Conservation (phyloP, 1,284 basidiomycete species). For the Coniferiporia weirii region DNA sequence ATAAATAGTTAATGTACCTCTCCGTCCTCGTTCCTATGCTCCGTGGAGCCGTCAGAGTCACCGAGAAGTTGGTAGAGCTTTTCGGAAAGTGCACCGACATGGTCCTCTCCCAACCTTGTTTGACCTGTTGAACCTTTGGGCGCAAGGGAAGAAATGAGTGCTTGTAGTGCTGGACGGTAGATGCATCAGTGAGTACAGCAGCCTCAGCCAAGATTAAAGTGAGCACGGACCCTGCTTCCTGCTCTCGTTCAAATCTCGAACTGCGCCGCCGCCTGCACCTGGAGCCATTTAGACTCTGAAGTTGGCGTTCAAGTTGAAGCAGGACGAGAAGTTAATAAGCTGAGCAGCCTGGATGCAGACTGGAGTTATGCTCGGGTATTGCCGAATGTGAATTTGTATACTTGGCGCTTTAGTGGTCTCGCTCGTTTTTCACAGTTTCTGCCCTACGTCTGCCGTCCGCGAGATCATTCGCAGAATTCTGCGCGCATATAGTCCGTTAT, state of each 20-base stretch:
- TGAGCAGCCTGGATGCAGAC: background rate
- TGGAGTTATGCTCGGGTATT: background rate
- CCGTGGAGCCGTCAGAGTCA: constrained; percentile 33
- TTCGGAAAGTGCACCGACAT: constrained; percentile 49
- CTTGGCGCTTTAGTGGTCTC: background rate
- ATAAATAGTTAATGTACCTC: constrained; percentile 44
- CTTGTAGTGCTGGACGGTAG: constrained; percentile 41
- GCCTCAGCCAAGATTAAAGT: background rate
- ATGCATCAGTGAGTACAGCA: constrained; percentile 7
- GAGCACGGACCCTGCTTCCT: constrained; percentile 5
- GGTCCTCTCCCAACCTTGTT: constrained; percentile 41
- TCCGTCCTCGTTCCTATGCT: constrained; percentile 47
- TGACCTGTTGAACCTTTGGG: constrained; percentile 30
- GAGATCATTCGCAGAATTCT: background rate
- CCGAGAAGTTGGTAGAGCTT: constrained; percentile 60
- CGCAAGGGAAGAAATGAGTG: constrained; percentile 44
- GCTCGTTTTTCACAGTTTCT: background rate
- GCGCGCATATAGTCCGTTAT: constrained; percentile 1
- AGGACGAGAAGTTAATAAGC: background rate
- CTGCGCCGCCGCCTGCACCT: background rate
- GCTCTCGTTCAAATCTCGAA: constrained; percentile 7
- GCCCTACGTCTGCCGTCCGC: background rate
- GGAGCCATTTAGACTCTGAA: background rate
- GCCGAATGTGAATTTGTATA: background rate
- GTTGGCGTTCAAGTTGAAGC: too few relatives aligned